Evolutionary conservation across 148 eudicot species (phyloP), one percentile per base, ranked within the genome.

Genomic region (Vaccinium macrocarpon): DNA sequence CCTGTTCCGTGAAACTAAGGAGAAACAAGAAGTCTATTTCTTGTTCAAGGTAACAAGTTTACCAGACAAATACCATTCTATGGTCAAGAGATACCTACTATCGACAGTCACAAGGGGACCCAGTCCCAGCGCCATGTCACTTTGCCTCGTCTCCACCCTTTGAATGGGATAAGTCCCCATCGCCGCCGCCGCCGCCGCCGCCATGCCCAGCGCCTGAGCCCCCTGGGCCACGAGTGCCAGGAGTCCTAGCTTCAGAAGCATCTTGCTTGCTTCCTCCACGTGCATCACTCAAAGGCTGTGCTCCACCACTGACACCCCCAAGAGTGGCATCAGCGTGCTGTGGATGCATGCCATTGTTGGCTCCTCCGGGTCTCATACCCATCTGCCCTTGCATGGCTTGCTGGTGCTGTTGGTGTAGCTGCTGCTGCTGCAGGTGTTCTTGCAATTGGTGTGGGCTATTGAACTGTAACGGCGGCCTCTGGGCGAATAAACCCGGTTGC

Each of bases 401-500:
- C 71, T 88, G 91, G 25, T 92, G 92, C 23, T 86, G 88, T 25
- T 83, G 92, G 48, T 93, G 98, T 12, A 85, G 83, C 56, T 68
- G 73, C 73, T 68, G 66, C 66, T 61, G 91, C 35, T 88, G 92
- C 81, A 89, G 91, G 68, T 89, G 88, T 56, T 92, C 93, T 16
- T 91, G 96, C 61, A 90, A 50, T 80, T 89, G 91, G 64, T 92
- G 95, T 29, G 94, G 95, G 82, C 75, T 91, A 79, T 75, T 83
- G 52, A 90, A 92, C 82, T 91, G 96, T 56, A 89, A 61, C 38
- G 94, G 97, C 90, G 91, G 87, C 85, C 91, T 90, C 49, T 90
- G 91, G 76, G 95, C 78, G 82, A 94, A 94, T n/a, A 86, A 74
- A 57, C 93, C 94, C 21, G 82, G 90, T 76, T 91, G 95, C 88